Evolutionary conservation across 805 yeast species (phyloP), one percentile per base, ranked within the genome.

Genomic region (Suhomyces kilbournensis): DNA sequence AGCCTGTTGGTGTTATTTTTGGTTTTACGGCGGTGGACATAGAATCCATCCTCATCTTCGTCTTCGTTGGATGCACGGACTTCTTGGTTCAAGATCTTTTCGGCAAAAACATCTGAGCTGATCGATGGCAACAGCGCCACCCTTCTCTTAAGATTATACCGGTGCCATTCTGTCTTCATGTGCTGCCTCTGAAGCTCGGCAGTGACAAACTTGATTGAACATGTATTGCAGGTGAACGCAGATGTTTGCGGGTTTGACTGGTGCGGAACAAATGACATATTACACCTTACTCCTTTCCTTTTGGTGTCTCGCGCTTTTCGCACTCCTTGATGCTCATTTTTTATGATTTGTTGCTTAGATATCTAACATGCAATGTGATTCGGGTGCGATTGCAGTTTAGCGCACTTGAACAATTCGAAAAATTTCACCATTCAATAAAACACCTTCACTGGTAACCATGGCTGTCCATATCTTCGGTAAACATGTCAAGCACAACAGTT

Each of bases 161-260:
- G 80, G 66, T 94, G 99, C 99, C 99, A 94, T 52, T 94, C 99
- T 2, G 97, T 85, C 66, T 89, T 90, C 99, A 94, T 94, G 67
- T 94, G 99, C 57, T 79, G 80, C 56, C 98, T 79, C 72, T 94
- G 99, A 53, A 85, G 76, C 56, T 86, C 94, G n/a, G 96, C 86
- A 35, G 85, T 77, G 43, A 85, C 82, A 64, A 94, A 94, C 45
- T 85, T 84, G 57, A 90, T 82, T 22, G 83, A 84, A 70, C 99
- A 94, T 19, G 97, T 86, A 64, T 92, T 89, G 71, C 99, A 94
- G 10, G 97, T 90, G 52, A 68, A 68, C 10, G 62, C 57, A 3
- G 70, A 60, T 7, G 60, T 59, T 46, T 50, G 53, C 2, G 72
- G 72, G 17, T 57, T 61, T 6, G 68, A 64, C 14, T 67, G 66